Percentiles rank a stretch among this genome's conserved stretches.
Conservation (phyloP, 192 early-diverging fungal species). For the Backusella liffmaniae region DNA sequence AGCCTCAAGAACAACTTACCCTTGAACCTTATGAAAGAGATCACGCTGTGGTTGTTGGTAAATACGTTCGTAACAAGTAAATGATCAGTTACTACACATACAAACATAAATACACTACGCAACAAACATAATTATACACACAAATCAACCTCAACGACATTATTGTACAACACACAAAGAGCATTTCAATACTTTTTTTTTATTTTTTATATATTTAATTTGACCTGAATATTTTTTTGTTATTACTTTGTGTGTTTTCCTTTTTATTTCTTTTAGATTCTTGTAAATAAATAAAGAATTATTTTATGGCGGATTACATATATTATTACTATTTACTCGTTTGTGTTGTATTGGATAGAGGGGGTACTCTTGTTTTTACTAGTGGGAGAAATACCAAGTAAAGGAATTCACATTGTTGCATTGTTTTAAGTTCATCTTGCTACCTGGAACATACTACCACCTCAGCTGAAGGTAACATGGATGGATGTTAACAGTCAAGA, state of each 20-base stretch:
- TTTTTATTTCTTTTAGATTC: background rate
- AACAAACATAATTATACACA: background rate
- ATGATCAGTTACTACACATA: background rate
- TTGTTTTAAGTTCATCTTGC: too few relatives aligned
- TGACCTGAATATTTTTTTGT: background rate
- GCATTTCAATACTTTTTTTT: background rate
- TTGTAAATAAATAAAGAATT: constrained; percentile 5
- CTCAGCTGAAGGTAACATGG: too few relatives aligned
- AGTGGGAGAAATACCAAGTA: too few relatives aligned
- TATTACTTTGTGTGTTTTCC: background rate
- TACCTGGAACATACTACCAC: too few relatives aligned
- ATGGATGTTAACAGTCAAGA: too few relatives aligned
- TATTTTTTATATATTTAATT: constrained; percentile 3
- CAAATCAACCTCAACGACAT: background rate
- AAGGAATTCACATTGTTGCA: too few relatives aligned
- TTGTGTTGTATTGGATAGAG: too few relatives aligned
- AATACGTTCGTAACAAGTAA: constrained; percentile 68
- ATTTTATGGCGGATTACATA: background rate
- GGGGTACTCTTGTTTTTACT: too few relatives aligned
- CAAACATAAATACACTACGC: background rate
- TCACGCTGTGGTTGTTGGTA: constrained; percentile 96
- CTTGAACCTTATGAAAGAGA: constrained; percentile 99
- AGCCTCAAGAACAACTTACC: constrained; percentile 95
- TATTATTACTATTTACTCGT: background rate
- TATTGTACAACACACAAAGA: background rate